Evolutionary conservation across 257 asterid species (phyloP), one percentile per base, ranked within the genome.

Genomic region (Solanum medicagineum): DNA sequence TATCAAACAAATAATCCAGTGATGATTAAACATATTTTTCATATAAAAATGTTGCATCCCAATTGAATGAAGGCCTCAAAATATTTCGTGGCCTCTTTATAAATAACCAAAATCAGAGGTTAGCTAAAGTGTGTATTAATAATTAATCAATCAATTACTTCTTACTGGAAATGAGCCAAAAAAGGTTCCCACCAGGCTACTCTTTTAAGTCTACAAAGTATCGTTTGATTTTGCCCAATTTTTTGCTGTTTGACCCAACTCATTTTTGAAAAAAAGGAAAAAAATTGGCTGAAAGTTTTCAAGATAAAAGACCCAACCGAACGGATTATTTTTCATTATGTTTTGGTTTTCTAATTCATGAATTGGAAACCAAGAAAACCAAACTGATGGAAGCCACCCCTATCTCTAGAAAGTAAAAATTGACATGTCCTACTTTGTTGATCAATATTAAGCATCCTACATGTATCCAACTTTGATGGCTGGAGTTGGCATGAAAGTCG

Each of bases 401-500:
- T 55, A 26, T 55, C 65, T 55, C 54, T 80, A 40, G 5, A 75
- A 49, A 75, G 82, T 77, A 26, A 15, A 77, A 77, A 26, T 49
- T 49, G 60, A 16, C 62, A 53, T 53, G 47, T 77, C 83, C 65
- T 77, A 17, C 53, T 53, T 22, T 57, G 81, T 49, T 83, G 79
- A 83, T 51, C 51, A 66, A 66, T 54, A 83, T 40, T 62, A 79
- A 85, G 96, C 94, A 92, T 93, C 89, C 56, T 84, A 69, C 44
- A 20, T 79, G 13, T 13, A 70, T 85, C 84, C 85, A 87, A 86
- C 82, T 91, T 92, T 91, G 89, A 91, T 92, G 95, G 88, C 88
- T 65, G 70, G 70, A 91, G 92, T 87, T 85, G 83, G 81, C 85
- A 86, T 91, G 85, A 89, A 75, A 85, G 90, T 89, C 89, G 85